Conservation (phyloP, 2,329 filamentous ascomycete genomes). For the Talaromyces pinophilus region DNA sequence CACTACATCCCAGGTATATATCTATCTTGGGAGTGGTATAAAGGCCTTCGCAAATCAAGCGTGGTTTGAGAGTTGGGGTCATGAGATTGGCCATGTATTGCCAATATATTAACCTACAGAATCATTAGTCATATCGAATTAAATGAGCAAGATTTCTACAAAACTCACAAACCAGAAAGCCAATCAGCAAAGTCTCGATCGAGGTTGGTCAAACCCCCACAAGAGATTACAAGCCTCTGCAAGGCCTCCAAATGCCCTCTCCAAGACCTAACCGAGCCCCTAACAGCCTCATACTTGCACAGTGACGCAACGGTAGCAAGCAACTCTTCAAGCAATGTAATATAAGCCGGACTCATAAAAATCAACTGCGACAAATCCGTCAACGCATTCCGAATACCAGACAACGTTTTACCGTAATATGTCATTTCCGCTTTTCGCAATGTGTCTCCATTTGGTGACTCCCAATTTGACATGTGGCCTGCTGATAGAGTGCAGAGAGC, state of each 20-base stretch:
- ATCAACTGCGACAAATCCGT: conserved; percentile 23
- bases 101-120: conserved; percentile 37
- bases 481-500: conserved; percentile 43
- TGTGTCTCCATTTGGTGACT: conserved; percentile 28
- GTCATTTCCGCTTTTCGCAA: conserved; percentile 33
- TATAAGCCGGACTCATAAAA: conserved; percentile 17
- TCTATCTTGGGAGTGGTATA: conserved; percentile 35
- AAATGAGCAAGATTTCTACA: background rate
- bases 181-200: conserved; percentile 37
- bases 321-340: conserved; percentile 31
- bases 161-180: conserved; percentile 37
- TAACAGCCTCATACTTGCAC: conserved; percentile 43
- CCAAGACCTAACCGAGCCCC: conserved; percentile 43
- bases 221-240: conserved; percentile 36
- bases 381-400: conserved; percentile 35
- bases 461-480: conserved; percentile 39
- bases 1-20: conserved; percentile 43
- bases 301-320: conserved; percentile 40
- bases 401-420: conserved; percentile 39
- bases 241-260: conserved; percentile 40
- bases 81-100: conserved; percentile 39
- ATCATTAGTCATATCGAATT: conserved; percentile 10
- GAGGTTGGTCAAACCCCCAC: conserved; percentile 36
- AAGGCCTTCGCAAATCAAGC: conserved; percentile 27
- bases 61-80: conserved; percentile 32